A percentile compares a stretch with the other conserved stretches of the same genome.
Evolutionary conservation across 75 land plant species (phyloP).

Genomic region (Chamaecyparis obtusa): DNA sequence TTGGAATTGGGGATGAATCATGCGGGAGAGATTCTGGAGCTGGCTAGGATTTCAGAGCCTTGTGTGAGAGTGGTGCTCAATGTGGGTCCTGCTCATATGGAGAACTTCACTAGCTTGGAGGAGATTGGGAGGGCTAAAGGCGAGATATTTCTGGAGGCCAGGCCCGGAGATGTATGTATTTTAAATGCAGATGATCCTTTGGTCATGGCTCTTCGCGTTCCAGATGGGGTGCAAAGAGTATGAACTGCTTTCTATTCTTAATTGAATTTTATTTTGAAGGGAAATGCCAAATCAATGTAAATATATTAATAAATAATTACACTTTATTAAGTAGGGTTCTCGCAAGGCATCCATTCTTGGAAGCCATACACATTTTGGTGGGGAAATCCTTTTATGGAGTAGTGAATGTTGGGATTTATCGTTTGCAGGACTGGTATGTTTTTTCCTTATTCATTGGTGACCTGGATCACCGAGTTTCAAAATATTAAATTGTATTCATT

Average conservation of each 20-base stretch:
- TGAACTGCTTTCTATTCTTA: conserved; percentile 1
- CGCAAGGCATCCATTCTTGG: not conserved
- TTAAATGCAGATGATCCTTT: conserved; percentile 59
- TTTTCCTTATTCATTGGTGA: not conserved
- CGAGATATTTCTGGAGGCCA: conserved; percentile 36
- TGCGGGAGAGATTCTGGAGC: conserved; percentile 40
- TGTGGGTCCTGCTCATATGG: conserved; percentile 52
- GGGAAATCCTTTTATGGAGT: not conserved
- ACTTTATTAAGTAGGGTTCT: not conserved
- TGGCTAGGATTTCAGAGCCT: conserved; percentile 43
- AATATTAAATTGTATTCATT: not conserved
- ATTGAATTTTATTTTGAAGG: not conserved
- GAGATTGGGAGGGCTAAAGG: conserved; percentile 53
- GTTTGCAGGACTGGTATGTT: not conserved
- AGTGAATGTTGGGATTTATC: not conserved
- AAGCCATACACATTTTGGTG: not conserved
- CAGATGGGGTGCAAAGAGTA: conserved; percentile 38
- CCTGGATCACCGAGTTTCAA: not conserved
- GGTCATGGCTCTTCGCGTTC: conserved; percentile 30
- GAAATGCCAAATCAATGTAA: not conserved
- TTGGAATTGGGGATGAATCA: conserved; percentile 48
- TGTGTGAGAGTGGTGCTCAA: conserved; percentile 47
- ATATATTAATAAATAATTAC: not conserved
- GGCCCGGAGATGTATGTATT: conserved; percentile 44
- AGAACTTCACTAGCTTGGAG: conserved; percentile 35